Conservation (phyloP, 225 moss, liverwort and hornwort species). For the Neckera pumila region DNA sequence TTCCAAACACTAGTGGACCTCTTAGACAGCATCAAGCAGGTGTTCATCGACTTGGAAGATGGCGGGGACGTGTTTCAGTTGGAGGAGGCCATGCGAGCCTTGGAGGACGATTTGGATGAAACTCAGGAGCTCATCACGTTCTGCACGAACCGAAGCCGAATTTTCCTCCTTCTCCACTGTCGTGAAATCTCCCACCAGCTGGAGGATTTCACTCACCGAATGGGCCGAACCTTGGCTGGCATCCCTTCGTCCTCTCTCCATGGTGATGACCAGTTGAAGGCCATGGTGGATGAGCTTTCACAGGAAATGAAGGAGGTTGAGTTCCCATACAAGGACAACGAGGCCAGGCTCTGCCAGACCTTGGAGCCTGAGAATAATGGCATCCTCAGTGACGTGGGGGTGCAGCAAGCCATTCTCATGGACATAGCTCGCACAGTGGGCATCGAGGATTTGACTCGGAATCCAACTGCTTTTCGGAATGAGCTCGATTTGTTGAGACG, state of each 20-base stretch:
- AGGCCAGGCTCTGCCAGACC: conserved; percentile 69
- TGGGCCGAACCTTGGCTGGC: conserved; percentile 53
- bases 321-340: conserved; percentile 73
- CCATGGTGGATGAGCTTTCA: conserved; percentile 49
- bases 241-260: conserved; percentile 65
- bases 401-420: conserved; percentile 91
- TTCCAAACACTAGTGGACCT: conserved; percentile 26
- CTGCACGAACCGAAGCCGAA: conserved; percentile 82
- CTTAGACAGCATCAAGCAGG: conserved; percentile 35
- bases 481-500: conserved; percentile 66
- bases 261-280: conserved; percentile 46
- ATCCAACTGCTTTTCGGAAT: conserved; percentile 62
- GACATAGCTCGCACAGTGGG: conserved; percentile 89
- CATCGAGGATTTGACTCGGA: conserved; percentile 63
- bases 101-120: conserved; percentile 58
- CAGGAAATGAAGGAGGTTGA: conserved; percentile 63
- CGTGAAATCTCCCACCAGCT: conserved; percentile 74
- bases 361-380: conserved; percentile 67
- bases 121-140: conserved; percentile 60
- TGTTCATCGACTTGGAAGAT: conserved; percentile 40
- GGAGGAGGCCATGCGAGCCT: conserved; percentile 36
- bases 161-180: conserved; percentile 84
- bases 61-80: conserved; percentile 30
- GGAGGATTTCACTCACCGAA: conserved; percentile 48
- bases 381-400: conserved; percentile 59